Evolutionary conservation across 192 early-diverging fungal species (phyloP), one percentile per base, ranked within the genome.

Genomic region (Jimgerdemannia lactiflua): DNA sequence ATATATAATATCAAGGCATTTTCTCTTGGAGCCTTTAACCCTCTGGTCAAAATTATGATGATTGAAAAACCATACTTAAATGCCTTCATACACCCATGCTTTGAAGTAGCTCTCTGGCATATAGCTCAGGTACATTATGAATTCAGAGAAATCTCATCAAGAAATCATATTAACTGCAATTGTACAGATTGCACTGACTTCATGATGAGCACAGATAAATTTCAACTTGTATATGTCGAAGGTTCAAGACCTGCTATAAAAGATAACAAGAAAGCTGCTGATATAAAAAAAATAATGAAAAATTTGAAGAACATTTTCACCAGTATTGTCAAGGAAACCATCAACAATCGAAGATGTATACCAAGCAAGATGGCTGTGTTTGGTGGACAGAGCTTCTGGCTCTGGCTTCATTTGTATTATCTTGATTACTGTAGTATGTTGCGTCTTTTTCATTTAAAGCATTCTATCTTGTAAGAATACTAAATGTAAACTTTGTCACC

Each of bases 51-150:
- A 59, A 59, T 59, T 9, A 4, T 9, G 41, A 65, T 49, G 65
- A 43, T 76, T 39, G 75, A 76, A 71, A 71, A 76, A 71, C 64
- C 70, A 17, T 69, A 76, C 44, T 64, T 76, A 65, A 76, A 71
- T 29, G 41, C 59, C 67, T 76, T 71, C 70, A 69, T 76, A 1
- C 70, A 76, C 40, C 54, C 64, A 71, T 76, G 70, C 66, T 6
- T 76, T 42, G 64, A 76, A n/a, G 70, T 59, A 4, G 4, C 14
- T 65, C 40, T 76, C 8, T 76, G 70, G 75, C 71, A 76, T 18
- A 76, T 76, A 49, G 64, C 69, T 65, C 20, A 63, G 9, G 71
- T 76, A 67, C 40, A 39, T 43, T 71, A 76, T 40, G 70, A 76
- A 42, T 76, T 65, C 19, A 49, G 75, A 71, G 64, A 71, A 42